phyloP scores from a whole-genome alignment of 2,329 filamentous ascomycete genomes.

The Pseudogymnoascus sp. region DNA sequence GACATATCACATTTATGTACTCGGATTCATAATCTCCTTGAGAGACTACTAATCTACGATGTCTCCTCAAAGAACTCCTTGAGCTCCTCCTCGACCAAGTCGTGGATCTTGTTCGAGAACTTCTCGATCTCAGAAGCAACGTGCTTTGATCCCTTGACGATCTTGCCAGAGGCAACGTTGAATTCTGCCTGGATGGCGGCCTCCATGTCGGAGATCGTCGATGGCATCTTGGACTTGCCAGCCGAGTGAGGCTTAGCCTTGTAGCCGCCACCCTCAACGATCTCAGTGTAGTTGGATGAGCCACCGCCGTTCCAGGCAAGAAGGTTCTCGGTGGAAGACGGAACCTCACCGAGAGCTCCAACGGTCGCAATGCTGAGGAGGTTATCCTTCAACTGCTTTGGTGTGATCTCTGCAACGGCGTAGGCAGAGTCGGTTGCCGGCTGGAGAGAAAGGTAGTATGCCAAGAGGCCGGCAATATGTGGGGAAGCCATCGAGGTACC shows the following conservation, averaged over 20 bases:
- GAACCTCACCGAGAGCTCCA: constrained; percentile 71
- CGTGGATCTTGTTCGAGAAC: constrained; percentile 54
- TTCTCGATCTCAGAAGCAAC: constrained; percentile 50
- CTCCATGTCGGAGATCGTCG: constrained; percentile 52
- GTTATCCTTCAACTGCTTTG: constrained; percentile 86
- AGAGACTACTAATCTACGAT: constrained; percentile 21
- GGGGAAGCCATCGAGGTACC: constrained; percentile 99
- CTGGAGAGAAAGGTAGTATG: constrained; percentile 96
- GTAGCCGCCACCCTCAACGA: constrained; percentile 67
- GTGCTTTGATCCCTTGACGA: constrained; percentile 44
- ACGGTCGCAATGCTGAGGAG: constrained; percentile 76
- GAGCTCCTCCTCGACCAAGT: constrained; percentile 52
- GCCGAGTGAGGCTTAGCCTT: constrained; percentile 39
- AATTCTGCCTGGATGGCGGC: constrained; percentile 48
- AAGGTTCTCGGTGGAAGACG: constrained; percentile 79
- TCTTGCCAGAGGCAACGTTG: constrained; percentile 47
- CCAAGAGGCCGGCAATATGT: constrained; percentile 90
- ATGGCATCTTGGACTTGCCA: constrained; percentile 37
- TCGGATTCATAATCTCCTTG: background rate
- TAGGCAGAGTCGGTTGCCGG: constrained; percentile 84
- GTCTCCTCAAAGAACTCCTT: constrained; percentile 48
- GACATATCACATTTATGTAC: constrained; percentile 7
- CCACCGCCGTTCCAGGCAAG: constrained; percentile 99
- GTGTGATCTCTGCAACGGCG: constrained; percentile 79
- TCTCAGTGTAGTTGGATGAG: constrained; percentile 79